phyloP scores from a whole-genome alignment of 2,329 filamentous ascomycete genomes.

The Graphilbum fragrans region DNA sequence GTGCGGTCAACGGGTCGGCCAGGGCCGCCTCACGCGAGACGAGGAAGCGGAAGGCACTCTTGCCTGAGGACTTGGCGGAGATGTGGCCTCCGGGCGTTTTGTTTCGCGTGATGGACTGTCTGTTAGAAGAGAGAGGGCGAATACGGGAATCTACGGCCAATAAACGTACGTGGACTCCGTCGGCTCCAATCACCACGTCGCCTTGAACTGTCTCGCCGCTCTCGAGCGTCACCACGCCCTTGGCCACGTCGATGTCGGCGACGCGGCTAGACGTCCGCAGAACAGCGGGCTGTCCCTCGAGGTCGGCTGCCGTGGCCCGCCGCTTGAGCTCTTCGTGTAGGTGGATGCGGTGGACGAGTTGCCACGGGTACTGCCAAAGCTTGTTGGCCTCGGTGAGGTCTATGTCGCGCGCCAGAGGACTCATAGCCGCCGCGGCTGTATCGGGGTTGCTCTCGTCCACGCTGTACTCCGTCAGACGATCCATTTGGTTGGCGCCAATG shows the following conservation, averaged over 20 bases:
- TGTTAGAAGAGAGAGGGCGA: constrained; percentile 3
- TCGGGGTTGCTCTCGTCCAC: constrained; percentile 10
- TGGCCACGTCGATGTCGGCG: constrained; percentile 25
- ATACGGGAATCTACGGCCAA: too few species aligned
- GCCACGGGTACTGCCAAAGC: constrained; percentile 38
- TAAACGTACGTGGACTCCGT: constrained; percentile 30
- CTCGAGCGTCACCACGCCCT: constrained; percentile 27
- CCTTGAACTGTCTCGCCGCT: constrained; percentile 26
- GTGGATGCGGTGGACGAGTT: constrained; percentile 38
- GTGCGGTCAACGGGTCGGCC: constrained; percentile 20
- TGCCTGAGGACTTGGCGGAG: constrained; percentile 24
- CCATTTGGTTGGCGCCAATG: constrained; percentile 21
- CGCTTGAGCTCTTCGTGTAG: constrained; percentile 40
- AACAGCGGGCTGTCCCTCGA: constrained; percentile 18
- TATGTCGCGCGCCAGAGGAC: constrained; percentile 9
- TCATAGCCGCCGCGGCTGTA: too few species aligned
- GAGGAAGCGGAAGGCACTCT: constrained; percentile 45
- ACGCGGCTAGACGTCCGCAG: constrained; percentile 30
- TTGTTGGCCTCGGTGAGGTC: constrained; percentile 24
- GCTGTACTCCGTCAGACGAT: not conserved
- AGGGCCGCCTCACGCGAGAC: constrained; percentile 24
- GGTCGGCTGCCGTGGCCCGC: constrained; percentile 24
- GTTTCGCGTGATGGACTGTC: constrained; percentile 17
- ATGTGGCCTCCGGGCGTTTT: constrained; percentile 10
- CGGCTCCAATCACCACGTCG: constrained; percentile 40